Evolutionary conservation across 176 grass and related monocot genomes (phyloP), one percentile per base, ranked within the genome.

Genomic region (Eragrostis nindensis): DNA sequence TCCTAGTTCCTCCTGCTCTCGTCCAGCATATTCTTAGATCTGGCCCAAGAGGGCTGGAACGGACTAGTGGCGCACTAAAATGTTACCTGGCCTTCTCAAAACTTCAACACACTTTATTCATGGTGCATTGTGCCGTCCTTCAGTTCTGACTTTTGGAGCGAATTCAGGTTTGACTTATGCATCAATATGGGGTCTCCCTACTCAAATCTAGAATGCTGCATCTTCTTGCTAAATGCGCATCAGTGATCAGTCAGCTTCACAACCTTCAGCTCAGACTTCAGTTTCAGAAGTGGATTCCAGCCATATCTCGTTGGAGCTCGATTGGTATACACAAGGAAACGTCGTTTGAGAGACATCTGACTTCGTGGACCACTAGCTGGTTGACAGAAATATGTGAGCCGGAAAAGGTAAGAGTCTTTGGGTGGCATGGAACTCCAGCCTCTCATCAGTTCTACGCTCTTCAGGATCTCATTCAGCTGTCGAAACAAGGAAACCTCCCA

Each of bases 211-310:
- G 36, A 40, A 61, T 11, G 50, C 75, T 61, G 7, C 57, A 30
- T 64, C 60, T 49, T 83, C 66, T 67, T 36, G 48, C 4, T 55
- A 66, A 73, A 83, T 29, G 46, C 53, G 49, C 45, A 56, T 27
- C 16, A 40, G 41, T 67, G 80, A n/a, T 71, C 17, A 13, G 49
- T 67, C 50, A 13, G 15, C 47, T 65, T 83, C 86, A 55, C 1
- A 43, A 15, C 11, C 46, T 68, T 32, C 64, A 57, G 11, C 41
- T n/a, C n/a, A n/a, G n/a, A n/a, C n/a, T 59, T 21, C 26, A 60
- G 59, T 36, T 36, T 36, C 39, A 32, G 12, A 1, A 73, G 74
- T 83, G 80, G 86, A 61, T 59, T 56, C 61, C 74, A 83, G 26
- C 80, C 44, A 44, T 56, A 80, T 61, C 62, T 25, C 26, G 38